Evolutionary conservation across 495 filamentous ascomycete species (phyloP).

Genomic region (Baudoinia panamericana): DNA sequence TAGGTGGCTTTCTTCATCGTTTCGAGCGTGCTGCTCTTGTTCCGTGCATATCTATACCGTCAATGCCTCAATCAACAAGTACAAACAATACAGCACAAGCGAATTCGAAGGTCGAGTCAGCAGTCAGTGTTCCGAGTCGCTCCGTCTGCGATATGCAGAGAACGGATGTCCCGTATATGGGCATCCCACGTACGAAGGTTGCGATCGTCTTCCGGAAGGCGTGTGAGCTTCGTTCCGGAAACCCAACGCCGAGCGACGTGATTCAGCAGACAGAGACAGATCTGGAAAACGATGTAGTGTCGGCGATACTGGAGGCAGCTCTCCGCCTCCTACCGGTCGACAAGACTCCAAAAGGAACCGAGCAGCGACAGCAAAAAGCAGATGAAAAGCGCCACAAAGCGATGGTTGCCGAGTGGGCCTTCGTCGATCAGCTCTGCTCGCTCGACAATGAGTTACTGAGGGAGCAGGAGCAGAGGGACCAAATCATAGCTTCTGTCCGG

Average conservation of each 20-base stretch:
- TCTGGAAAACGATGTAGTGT: not conserved
- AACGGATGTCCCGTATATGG: not conserved
- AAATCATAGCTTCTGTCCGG: not conserved
- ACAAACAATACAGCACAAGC: no score
- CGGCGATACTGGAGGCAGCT: not conserved
- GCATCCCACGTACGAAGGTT: not conserved
- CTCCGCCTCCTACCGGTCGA: not conserved
- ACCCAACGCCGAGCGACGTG: not conserved
- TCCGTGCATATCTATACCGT: no score
- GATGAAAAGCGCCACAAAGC: not conserved
- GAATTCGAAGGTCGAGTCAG: no score
- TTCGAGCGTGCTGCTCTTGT: no score
- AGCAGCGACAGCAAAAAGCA: not conserved
- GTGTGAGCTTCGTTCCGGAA: not conserved
- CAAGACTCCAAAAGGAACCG: not conserved
- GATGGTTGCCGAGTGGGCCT: not conserved
- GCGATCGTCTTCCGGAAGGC: not conserved
- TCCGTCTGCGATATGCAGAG: no score
- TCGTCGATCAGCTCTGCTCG: not conserved
- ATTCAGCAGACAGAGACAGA: not conserved
- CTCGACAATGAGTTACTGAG: not conserved
- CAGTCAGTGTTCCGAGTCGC: no score
- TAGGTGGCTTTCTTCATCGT: no score
- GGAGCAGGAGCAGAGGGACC: not conserved
- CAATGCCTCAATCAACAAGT: no score